These are phyloP conservation scores for Oryza glumipatula DNA, from an alignment of 176 grass and related monocot genomes.

Conservation along the genomic window DNA sequence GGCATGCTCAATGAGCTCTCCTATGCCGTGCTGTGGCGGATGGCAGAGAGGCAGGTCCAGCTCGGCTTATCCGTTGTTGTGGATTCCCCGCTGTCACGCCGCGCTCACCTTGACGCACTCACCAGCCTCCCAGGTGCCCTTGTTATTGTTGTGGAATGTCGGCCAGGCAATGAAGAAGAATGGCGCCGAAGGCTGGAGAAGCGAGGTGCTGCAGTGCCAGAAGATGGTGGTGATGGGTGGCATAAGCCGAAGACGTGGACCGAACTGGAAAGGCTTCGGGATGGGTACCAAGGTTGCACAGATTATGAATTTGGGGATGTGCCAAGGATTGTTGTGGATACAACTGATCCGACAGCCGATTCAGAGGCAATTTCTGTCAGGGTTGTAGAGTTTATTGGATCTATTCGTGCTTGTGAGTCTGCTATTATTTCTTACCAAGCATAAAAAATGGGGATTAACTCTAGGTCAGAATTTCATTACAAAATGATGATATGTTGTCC, in stretches of 20 bases:
- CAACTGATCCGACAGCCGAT: constrained; percentile 32
- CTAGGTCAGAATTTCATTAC: neutral
- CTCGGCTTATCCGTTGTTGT: constrained; percentile 72
- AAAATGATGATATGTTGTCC: constrained; percentile 14
- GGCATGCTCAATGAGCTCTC: constrained; percentile 73
- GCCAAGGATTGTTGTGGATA: constrained; percentile 71
- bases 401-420: neutral
- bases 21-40: constrained; percentile 62
- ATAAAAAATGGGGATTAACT: neutral
- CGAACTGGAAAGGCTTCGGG: constrained; percentile 57
- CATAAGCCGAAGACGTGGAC: constrained; percentile 83
- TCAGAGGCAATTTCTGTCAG: constrained; percentile 29
- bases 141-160: constrained; percentile 75
- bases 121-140: constrained; percentile 19
- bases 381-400: constrained; percentile 54
- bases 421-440: neutral
- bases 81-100: constrained; percentile 72
- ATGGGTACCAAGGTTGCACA: constrained; percentile 66
- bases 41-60: constrained; percentile 60
- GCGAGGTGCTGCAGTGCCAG: constrained; percentile 31
- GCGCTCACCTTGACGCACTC: constrained; percentile 57
- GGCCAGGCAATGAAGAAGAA: constrained; percentile 42
- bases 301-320: constrained; percentile 68
- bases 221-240: constrained; percentile 39
- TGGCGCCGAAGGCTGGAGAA: constrained; percentile 71